Evolutionary conservation across 495 filamentous ascomycete genomes (phyloP), one percentile per base, ranked within the genome.

Genomic region (Cenococcum geophilum): DNA sequence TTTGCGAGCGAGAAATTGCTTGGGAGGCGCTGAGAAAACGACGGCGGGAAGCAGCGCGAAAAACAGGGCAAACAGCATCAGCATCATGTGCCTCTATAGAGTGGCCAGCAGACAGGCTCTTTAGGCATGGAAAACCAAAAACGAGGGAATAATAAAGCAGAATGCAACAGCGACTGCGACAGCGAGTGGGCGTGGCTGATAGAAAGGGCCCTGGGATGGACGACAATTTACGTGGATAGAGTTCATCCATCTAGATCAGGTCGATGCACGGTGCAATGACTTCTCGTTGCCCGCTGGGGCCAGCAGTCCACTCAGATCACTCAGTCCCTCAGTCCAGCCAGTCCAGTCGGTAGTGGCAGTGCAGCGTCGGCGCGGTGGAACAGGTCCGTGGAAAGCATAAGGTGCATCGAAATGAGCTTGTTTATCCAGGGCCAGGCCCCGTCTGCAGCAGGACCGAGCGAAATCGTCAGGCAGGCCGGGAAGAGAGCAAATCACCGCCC

Each of bases 361-460:
- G 18, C 57, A 18, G 57, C 45, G 57, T 32, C 42, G 55, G 27
- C 55, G 55, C 42, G 35, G 36, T 40, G 16, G 57, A 18, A n/a
- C 40, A 6, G 16, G 43, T 22, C 49, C 10, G 50, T 18, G 1
- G 47, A 53, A 32, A 35, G 52, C 16, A 32, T 40, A 11, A 56
- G 40, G 20, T 42, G 60, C 60, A 63, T 58, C 43, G 54, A 63
- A 51, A 63, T 58, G 60, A 57, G 49, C 55, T 58, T 58, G 59
- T 61, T 61, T 61, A 61, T 61, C 51, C 48, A 35, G 4, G 37
- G 49, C 22, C 58, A 35, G 47, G n/a, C 49, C 23, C 48, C 4
- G 22, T 18, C 16, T 42, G 25, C 47, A 20, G 25, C 14, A 32
- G 14, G 6, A 14, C 36, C 20, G 1, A 40, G 22, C 20, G 45